Conservation (phyloP, 2,329 filamentous ascomycete species). For the Chrysoporthe puriensis region DNA sequence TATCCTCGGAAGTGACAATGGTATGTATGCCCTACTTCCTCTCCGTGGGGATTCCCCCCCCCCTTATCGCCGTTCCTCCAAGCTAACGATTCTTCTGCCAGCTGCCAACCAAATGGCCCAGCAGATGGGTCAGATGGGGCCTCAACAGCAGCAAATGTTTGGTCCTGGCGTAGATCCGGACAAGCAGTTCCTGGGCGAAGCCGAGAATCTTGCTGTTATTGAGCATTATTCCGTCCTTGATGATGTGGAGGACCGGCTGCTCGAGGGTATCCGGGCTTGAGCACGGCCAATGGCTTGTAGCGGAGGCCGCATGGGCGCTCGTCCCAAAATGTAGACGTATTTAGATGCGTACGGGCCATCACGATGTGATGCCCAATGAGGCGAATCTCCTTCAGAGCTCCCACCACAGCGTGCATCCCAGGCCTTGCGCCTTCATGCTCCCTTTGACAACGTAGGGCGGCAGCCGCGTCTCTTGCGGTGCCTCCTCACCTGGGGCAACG, state of each 20-base stretch:
- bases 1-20: constrained; percentile 92
- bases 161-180: constrained; percentile 92
- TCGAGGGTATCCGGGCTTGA: constrained; percentile 57
- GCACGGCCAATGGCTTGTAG: constrained; percentile 27
- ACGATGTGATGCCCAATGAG: neutral
- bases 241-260: constrained; percentile 81
- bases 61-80: neutral
- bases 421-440: constrained; percentile 64
- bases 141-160: constrained; percentile 72
- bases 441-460: constrained; percentile 73
- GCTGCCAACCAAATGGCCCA: constrained; percentile 90
- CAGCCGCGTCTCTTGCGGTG: constrained; percentile 50
- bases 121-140: constrained; percentile 83
- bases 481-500: constrained; percentile 62
- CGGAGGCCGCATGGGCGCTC: neutral
- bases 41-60: too few species aligned
- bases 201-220: constrained; percentile 92
- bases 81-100: constrained; percentile 43
- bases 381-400: constrained; percentile 40
- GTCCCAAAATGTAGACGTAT: constrained; percentile 16
- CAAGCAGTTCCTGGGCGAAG: constrained; percentile 91
- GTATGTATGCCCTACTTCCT: constrained; percentile 55
- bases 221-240: constrained; percentile 93
- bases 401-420: constrained; percentile 70
- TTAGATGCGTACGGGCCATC: constrained; percentile 4